Evolutionary conservation across 2,329 filamentous ascomycete species (phyloP), one percentile per base, ranked within the genome.

Genomic region (Fusarium foetens): DNA sequence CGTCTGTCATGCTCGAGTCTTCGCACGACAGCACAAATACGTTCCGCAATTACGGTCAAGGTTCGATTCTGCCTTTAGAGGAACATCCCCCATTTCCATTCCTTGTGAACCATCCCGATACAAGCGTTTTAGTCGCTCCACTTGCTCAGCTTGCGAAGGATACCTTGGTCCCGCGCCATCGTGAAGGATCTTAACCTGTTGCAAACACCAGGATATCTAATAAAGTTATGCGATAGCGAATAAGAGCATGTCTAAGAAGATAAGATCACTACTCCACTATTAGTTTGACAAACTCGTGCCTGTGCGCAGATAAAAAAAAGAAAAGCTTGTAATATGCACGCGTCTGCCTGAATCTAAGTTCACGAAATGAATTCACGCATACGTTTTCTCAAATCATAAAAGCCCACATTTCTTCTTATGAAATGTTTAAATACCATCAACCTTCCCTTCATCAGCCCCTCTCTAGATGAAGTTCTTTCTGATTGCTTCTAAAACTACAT

Each of bases 11-110:
- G 7, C 19, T 12, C 17, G 19, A 38, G 36, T 8, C 11, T 21
- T n/a, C 6, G 5, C 12, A 13, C 13, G 10, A 19, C 17, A 38
- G 10, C 19, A 19, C 10, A 21, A 10, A 39, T 13, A 13, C 12
- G 7, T 21, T 13, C 1, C 8, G 10, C 9, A 1, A 8, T 8
- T 8, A 39, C 3, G 11, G 19, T 7, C 19, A n/a, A 21, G 3
- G 38, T 8, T 10, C 17, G 17, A 38, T 10, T 19, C 17, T 19
- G 10, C 12, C 2, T 38, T 38, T 5, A 35, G 14, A 9, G 33
- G 14, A 35, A 14, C 3, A 35, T 16, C 9, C 2, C 6, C 6
- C 14, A 35, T 35, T 16, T 35, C 2, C 7, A 35, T 7, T 35
- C 5, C 14, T 35, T 16, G 14, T 35, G 6, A 33, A 5, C 14